Evolutionary conservation across 2,329 filamentous ascomycete species (phyloP).

Genomic region (Trichoderma oligosporum): DNA sequence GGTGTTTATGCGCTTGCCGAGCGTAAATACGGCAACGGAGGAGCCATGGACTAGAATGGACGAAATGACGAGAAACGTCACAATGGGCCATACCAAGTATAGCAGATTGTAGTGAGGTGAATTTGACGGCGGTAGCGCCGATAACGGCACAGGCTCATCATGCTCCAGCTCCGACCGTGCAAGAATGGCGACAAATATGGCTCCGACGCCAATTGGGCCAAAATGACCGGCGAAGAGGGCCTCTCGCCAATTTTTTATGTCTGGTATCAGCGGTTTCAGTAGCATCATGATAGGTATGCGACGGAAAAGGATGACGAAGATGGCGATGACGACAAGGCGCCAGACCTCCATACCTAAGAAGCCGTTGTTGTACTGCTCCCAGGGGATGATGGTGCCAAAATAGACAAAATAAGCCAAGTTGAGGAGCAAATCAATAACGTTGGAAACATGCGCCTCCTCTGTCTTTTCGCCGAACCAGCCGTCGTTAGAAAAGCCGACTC

Average conservation of each 20-base stretch:
- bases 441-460: conserved; percentile 96
- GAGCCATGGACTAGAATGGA: conserved; percentile 96
- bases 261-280: conserved; percentile 88
- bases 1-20: conserved; percentile 97
- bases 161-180: conserved; percentile 88
- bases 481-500: conserved; percentile 98
- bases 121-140: conserved; percentile 53
- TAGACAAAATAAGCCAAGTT: conserved; percentile 99
- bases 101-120: conserved; percentile 66
- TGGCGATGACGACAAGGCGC: conserved; percentile 87
- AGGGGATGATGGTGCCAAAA: conserved; percentile 94
- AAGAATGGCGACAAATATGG: conserved; percentile 91
- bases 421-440: conserved; percentile 95
- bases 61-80: conserved; percentile 86
- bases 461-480: conserved; percentile 99
- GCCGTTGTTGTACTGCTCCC: conserved; percentile 80
- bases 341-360: conserved; percentile 75
- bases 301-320: conserved; percentile 92
- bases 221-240: conserved; percentile 96
- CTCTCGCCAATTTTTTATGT: conserved; percentile 97
- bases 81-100: conserved; percentile 90
- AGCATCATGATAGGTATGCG: conserved; percentile 92
- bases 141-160: conserved; percentile 68
- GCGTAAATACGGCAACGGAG: conserved; percentile 95
- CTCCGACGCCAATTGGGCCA: conserved; percentile 93